These are phyloP conservation scores for Coniochaeta ligniaria DNA, from an alignment of 2,329 filamentous ascomycete species.

Conservation along the genomic window DNA sequence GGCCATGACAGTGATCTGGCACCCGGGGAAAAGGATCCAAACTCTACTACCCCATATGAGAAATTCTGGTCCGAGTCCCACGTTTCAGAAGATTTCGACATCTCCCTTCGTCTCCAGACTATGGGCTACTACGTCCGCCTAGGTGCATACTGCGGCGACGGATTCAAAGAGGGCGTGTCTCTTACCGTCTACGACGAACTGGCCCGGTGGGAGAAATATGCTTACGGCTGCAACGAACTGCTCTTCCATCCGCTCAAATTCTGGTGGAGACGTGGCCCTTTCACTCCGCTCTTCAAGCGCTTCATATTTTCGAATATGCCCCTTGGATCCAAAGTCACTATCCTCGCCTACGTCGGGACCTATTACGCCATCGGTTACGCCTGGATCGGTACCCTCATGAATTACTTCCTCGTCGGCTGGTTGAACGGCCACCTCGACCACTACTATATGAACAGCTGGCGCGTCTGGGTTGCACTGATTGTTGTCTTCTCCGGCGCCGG, in stretches of 20 bases:
- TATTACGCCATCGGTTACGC: no score
- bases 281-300: conserved; percentile 56
- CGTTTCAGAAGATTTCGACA: conserved; percentile 74
- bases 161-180: conserved; percentile 68
- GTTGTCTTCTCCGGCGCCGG: conserved; percentile 67
- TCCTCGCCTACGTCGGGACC: conserved; percentile 59
- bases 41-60: no score
- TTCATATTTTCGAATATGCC: conserved; percentile 57
- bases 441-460: conserved; percentile 69
- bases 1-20: no score
- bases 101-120: conserved; percentile 64
- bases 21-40: no score
- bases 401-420: conserved; percentile 69
- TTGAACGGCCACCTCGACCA: conserved; percentile 68
- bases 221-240: conserved; percentile 64
- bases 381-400: conserved; percentile 57
- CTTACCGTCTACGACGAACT: conserved; percentile 68
- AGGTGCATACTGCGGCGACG: conserved; percentile 59
- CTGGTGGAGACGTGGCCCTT: conserved; percentile 56
- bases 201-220: conserved; percentile 67
- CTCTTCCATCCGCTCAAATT: conserved; percentile 59
- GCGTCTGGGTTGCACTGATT: conserved; percentile 70
- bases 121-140: conserved; percentile 61
- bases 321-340: conserved; percentile 61
- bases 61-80: conserved; percentile 71